Evolutionary conservation across 73 alveolate genomes (phyloP).

Genomic region (Urostyla sp.): DNA sequence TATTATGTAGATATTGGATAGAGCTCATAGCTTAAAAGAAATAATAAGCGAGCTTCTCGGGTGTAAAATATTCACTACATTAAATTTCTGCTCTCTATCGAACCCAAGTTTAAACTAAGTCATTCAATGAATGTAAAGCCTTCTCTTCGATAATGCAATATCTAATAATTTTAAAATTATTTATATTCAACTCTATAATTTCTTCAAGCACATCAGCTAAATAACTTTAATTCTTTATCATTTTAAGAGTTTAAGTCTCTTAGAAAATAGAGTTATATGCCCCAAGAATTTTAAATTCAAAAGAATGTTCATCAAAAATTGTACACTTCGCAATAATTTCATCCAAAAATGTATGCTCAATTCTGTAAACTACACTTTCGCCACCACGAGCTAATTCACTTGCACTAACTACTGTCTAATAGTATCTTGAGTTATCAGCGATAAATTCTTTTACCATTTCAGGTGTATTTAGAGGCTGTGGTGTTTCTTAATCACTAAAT

Average conservation of each 20-base stretch:
- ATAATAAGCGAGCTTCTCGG: conserved; percentile 27
- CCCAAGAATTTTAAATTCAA: neutral
- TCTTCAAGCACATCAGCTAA: conserved; percentile 51
- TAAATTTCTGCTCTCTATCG: too few species aligned
- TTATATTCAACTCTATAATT: conserved; percentile 19
- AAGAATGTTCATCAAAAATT: neutral
- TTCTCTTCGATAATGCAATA: conserved; percentile 47
- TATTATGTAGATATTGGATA: conserved; percentile 16
- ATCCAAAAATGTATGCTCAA: conserved; percentile 22
- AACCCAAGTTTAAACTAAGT: neutral
- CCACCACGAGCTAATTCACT: conserved; percentile 35
- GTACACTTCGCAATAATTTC: conserved; percentile 28
- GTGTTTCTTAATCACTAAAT: neutral
- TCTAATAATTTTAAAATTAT: neutral
- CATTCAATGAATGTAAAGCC: conserved; percentile 12
- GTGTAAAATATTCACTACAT: neutral
- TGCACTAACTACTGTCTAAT: neutral
- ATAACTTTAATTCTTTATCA: neutral
- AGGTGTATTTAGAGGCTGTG: neutral
- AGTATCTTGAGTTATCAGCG: neutral
- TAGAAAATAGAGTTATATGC: neutral
- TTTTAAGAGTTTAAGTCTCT: conserved; percentile 31
- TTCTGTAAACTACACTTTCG: conserved; percentile 36
- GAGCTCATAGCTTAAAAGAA: neutral
- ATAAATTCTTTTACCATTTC: neutral